phyloP scores from a whole-genome alignment of 441 rosid species.

The Gossypium davidsonii region DNA sequence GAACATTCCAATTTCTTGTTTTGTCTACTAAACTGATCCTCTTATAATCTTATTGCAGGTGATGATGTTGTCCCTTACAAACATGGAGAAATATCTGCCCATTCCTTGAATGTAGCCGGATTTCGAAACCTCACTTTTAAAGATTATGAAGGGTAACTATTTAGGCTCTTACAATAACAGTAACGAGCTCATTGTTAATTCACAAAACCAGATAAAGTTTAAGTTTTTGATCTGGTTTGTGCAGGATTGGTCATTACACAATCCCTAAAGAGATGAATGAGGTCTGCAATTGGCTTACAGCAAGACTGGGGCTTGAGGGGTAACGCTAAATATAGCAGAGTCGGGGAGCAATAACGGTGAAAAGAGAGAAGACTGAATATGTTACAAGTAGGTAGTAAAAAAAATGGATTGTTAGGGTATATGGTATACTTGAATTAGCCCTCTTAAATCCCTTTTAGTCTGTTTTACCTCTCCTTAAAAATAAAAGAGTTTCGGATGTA shows the following conservation, averaged over 20 bases:
- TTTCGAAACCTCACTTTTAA: constrained; percentile 56
- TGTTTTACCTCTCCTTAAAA: constrained; percentile 12
- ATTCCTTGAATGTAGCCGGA: constrained; percentile 49
- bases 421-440: constrained; percentile 38
- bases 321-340: constrained; percentile 22
- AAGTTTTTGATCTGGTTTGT: constrained; percentile 11
- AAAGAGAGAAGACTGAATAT: constrained; percentile 12
- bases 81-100: constrained; percentile 72
- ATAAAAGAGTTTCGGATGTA: constrained; percentile 25
- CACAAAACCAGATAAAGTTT: background rate
- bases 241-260: constrained; percentile 90
- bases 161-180: background rate
- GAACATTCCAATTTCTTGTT: background rate
- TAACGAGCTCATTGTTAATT: background rate
- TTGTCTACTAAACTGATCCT: background rate
- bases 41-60: constrained; percentile 32
- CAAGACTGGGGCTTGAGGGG: constrained; percentile 71
- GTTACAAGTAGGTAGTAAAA: constrained; percentile 29
- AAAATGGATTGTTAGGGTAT: constrained; percentile 28
- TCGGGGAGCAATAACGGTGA: constrained; percentile 29
- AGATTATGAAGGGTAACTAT: constrained; percentile 58
- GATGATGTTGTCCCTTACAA: constrained; percentile 76
- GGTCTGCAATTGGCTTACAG: constrained; percentile 64
- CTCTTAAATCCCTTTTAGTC: constrained; percentile 26
- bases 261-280: constrained; percentile 83